Evolutionary conservation across 768 basidiomycete species (phyloP).

Genomic region (Sistotremastrum niveocremeum): DNA sequence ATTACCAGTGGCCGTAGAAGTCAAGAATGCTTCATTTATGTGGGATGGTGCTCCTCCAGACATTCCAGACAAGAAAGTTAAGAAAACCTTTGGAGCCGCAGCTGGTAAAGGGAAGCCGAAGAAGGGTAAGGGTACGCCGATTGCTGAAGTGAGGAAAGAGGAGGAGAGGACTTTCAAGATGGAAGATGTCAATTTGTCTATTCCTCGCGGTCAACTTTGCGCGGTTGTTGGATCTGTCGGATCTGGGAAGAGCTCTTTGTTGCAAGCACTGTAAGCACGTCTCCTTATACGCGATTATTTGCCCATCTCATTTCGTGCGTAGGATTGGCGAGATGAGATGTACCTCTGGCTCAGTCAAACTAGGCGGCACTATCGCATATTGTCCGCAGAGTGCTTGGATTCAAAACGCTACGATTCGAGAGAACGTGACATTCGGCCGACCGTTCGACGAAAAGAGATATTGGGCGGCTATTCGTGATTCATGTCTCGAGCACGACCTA

Average conservation of each 20-base stretch:
- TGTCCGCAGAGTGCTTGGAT: slow-evolving; percentile 90
- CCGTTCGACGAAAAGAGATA: slow-evolving; percentile 72
- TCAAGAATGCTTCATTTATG: slow-evolving; percentile 60
- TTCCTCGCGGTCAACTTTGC: slow-evolving; percentile 66
- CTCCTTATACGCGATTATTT: neutral
- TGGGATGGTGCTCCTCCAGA: slow-evolving; percentile 74
- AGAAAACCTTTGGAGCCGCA: slow-evolving; percentile 19
- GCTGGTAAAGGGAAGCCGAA: slow-evolving; percentile 1
- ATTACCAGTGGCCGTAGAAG: slow-evolving; percentile 50
- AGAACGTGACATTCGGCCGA: slow-evolving; percentile 81
- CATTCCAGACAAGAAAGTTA: slow-evolving; percentile 21
- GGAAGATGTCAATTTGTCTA: slow-evolving; percentile 43
- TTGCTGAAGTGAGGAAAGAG: slow-evolving; percentile 22
- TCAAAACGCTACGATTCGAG: slow-evolving; percentile 78
- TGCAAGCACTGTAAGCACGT: slow-evolving; percentile 3
- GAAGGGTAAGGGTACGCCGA: slow-evolving; percentile 7
- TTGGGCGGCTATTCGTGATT: slow-evolving; percentile 65
- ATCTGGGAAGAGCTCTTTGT: slow-evolving; percentile 6
- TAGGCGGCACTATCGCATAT: slow-evolving; percentile 69
- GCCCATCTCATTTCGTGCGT: slow-evolving; percentile 24
- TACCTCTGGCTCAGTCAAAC: slow-evolving; percentile 48
- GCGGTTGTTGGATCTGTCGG: slow-evolving; percentile 63
- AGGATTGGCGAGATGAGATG: slow-evolving; percentile 75
- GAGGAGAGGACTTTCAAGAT: slow-evolving; percentile 44
- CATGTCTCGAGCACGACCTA: slow-evolving; percentile 70